Conservation (phyloP, 1,284 basidiomycete genomes). For the Leccinum pallidistipes region DNA sequence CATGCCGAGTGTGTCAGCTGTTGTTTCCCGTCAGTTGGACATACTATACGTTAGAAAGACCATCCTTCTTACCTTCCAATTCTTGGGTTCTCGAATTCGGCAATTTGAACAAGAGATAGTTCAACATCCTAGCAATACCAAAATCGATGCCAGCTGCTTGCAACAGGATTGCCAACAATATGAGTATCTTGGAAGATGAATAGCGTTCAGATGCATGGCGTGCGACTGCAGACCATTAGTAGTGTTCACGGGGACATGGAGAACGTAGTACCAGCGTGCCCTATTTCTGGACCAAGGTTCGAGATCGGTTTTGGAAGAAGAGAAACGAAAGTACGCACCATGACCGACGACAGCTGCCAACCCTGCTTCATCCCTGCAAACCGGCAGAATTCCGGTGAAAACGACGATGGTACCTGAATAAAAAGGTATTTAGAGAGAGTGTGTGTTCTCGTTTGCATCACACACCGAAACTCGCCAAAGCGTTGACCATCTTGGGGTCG, state of each 20-base stretch:
- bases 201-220: conserved; percentile 76
- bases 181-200: conserved; percentile 58
- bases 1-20: conserved; percentile 79
- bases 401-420: conserved; percentile 74
- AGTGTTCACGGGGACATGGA: conserved; percentile 1
- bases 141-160: conserved; percentile 58
- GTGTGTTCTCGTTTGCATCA: not conserved
- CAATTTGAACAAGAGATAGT: conserved; percentile 65
- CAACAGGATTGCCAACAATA: conserved; percentile 51
- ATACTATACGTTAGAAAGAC: not conserved
- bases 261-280: conserved; percentile 65
- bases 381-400: conserved; percentile 86
- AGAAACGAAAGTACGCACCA: conserved; percentile 47
- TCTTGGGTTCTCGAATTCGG: conserved; percentile 87
- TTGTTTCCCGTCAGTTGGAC: conserved; percentile 7
- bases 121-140: conserved; percentile 42
- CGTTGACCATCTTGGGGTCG: conserved; percentile 75
- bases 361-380: conserved; percentile 79
- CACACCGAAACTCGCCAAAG: conserved; percentile 75
- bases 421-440: not conserved
- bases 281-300: conserved; percentile 61
- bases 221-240: conserved; percentile 49
- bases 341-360: conserved; percentile 88
- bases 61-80: conserved; percentile 61
- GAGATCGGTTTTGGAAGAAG: not conserved